Base-by-base conservation (phyloP, 495 filamentous ascomycete genomes). In the Penicillium soppii region DNA sequence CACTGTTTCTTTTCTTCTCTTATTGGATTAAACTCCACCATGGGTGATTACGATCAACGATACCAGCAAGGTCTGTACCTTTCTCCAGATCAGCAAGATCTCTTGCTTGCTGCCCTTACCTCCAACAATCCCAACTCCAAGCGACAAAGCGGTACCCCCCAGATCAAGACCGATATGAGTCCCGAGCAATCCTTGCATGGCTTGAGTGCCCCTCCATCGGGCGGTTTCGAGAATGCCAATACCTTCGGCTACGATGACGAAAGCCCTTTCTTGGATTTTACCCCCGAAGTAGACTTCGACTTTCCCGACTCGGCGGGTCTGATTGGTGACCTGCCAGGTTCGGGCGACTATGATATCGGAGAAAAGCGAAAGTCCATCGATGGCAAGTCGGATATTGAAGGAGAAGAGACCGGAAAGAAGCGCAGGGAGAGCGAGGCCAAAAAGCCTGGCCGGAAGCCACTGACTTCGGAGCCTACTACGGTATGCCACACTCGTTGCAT, bases 371-470 rank as follows among this genome's bases (percentile, higher is more conserved):
- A 97, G 76, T 84, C 90, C 37, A 87, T 91, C 66, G 86, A 87
- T 53, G 84, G 83, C 1, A 82, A 78, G 15, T 80, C 82, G 23
- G 80, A 87, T 8, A 82, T 85, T 27, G 87, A 88, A 17, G 87
- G 81, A 8, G 86, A 87, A 5, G 83, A 83, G 21, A 80, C 76
- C 26, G 83, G 83, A 7, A 86, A 85, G 52, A 96, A 97, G 74
- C 77, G 90, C 39, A 75, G 89, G 55, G 91, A 96, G 66, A 81
- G 85, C 46, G 85, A 88, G 47, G 83, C 88, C 7, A 97, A 97
- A 81, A 98, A 96, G 68, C 95, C 95, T 2, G 94, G 94, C 35
- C 82, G 94, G 50, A 99, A 99, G 78, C 94, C 92, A 16, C 74
- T 99, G 61, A 97, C 89, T 40, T 91, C 88, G 30, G 94, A 99